Evolutionary conservation across 2,329 filamentous ascomycete species (phyloP).

Genomic region (Spiromastix sp.): DNA sequence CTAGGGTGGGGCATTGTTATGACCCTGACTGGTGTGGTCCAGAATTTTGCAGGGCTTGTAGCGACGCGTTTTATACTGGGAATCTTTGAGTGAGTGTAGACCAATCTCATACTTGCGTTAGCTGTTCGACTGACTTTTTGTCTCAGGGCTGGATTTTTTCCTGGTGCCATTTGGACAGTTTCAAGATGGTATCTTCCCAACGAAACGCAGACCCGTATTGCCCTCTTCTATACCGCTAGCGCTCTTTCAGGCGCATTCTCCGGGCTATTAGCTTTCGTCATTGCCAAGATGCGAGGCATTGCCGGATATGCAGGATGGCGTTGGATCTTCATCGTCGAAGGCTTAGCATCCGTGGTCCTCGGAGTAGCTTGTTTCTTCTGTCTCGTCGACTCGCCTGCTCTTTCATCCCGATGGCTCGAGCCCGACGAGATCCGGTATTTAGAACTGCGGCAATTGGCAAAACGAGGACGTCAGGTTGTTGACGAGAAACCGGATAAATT

Average conservation of each 20-base stretch:
- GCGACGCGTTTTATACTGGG: conserved; percentile 27
- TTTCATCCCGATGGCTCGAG: conserved; percentile 27
- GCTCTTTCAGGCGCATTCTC: conserved; percentile 77
- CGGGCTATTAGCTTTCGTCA: conserved; percentile 72
- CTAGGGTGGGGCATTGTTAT: conserved; percentile 25
- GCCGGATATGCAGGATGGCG: conserved; percentile 19
- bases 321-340: conserved; percentile 45
- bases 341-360: conserved; percentile 57
- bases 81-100: conserved; percentile 24
- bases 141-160: conserved; percentile 42
- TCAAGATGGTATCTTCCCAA: conserved; percentile 74
- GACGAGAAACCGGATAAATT: conserved; percentile 18
- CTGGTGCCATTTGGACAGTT: conserved; percentile 69
- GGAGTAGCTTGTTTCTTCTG: conserved; percentile 30
- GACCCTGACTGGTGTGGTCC: conserved; percentile 27
- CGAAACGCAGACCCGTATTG: conserved; percentile 70
- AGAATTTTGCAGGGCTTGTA: conserved; percentile 29
- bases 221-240: conserved; percentile 76
- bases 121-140: background rate
- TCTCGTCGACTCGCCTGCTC: conserved; percentile 28
- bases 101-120: background rate
- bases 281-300: conserved; percentile 74
- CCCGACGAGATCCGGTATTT: conserved; percentile 33
- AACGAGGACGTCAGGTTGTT: conserved; percentile 11
- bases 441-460: conserved; percentile 28